Conservation (phyloP, 768 basidiomycete genomes). For the Cystobasidium ongulense region DNA sequence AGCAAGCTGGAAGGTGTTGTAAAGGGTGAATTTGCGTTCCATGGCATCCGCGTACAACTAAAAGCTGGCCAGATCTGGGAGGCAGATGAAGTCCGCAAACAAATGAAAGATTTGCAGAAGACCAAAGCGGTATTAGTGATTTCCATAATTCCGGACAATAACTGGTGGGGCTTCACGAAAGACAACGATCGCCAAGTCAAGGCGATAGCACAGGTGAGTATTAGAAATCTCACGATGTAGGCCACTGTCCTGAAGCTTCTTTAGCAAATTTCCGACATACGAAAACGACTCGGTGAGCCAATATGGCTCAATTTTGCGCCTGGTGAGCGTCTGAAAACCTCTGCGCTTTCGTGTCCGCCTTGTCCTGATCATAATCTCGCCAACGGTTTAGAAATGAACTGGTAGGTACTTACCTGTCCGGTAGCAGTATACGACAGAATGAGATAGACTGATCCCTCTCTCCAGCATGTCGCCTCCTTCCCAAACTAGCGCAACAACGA, state of each 20-base stretch:
- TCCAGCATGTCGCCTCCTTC: not conserved
- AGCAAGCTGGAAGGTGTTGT: not conserved
- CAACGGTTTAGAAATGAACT: not conserved
- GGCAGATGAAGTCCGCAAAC: not conserved
- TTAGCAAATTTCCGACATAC: not conserved
- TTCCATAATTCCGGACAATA: not conserved
- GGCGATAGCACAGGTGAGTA: slow-evolving; percentile 4
- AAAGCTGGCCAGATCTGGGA: not conserved
- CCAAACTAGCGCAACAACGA: too few relatives aligned
- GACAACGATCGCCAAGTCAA: not conserved
- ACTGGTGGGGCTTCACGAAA: slow-evolving; percentile 2
- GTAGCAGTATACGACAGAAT: not conserved
- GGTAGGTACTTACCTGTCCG: not conserved
- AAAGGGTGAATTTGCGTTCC: not conserved
- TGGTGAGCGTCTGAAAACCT: not conserved
- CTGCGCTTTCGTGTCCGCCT: not conserved
- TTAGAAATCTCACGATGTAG: too few relatives aligned
- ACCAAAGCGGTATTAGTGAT: not conserved
- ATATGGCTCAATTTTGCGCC: slow-evolving; percentile 14
- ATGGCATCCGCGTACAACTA: not conserved
- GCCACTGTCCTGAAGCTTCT: not conserved
- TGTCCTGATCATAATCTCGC: not conserved
- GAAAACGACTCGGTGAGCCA: too few relatives aligned
- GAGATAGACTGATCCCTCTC: too few relatives aligned
- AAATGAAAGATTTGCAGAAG: not conserved